Evolutionary conservation across 331 rosid species (phyloP).

Genomic region (Acacia pycnantha): DNA sequence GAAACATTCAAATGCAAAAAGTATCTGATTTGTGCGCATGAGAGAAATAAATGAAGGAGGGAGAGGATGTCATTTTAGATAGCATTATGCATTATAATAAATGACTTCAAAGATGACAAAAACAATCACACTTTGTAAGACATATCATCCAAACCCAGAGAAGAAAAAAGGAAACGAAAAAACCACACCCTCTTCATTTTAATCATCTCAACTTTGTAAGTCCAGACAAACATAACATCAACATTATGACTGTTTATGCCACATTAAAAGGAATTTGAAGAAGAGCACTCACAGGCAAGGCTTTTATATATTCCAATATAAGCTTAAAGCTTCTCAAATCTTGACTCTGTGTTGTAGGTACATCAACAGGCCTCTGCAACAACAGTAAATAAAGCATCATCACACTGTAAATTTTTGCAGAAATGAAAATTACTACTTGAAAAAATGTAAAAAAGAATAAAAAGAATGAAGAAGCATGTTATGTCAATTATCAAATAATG

Average conservation of each 20-base stretch:
- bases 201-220: slow-evolving; percentile 8
- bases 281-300: slow-evolving; percentile 77
- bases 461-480: background rate
- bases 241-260: slow-evolving; percentile 3
- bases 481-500: background rate
- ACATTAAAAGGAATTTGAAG: slow-evolving; percentile 5
- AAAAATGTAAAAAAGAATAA: background rate
- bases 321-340: slow-evolving; percentile 93
- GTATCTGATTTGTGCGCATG: background rate
- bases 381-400: slow-evolving; percentile 43
- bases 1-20: background rate
- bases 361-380: slow-evolving; percentile 70
- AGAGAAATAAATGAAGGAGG: background rate
- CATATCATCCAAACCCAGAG: background rate
- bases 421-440: background rate
- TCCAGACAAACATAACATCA: background rate
- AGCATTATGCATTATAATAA: background rate
- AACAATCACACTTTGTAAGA: slow-evolving; percentile 5
- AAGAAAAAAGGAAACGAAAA: background rate
- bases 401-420: background rate
- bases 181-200: background rate
- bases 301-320: slow-evolving; percentile 87
- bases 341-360: slow-evolving; percentile 49
- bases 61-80: background rate
- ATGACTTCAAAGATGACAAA: slow-evolving; percentile 21